phyloP scores from a whole-genome alignment of 1,139 yeast genomes.

The Blastobotrys aristatus region DNA sequence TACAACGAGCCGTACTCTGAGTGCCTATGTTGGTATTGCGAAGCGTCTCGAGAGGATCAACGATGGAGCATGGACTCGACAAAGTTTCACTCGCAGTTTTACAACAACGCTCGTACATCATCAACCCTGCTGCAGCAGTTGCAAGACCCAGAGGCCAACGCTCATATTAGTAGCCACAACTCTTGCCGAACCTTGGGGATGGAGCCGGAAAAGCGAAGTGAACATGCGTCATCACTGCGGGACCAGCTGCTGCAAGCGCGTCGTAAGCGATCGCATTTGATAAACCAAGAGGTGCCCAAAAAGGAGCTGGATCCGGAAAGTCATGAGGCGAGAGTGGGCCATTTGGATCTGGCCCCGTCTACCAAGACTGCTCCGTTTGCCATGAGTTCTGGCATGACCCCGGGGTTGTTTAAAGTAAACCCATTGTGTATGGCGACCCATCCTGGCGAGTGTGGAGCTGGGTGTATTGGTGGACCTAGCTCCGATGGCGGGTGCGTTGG shows the following conservation, averaged over 20 bases:
- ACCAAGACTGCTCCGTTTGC: slow-evolving; percentile 3
- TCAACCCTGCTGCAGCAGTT: slow-evolving; percentile 2
- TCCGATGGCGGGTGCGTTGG: slow-evolving; percentile 2
- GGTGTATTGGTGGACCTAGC: slow-evolving; percentile 1
- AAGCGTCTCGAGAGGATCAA: slow-evolving; percentile 20
- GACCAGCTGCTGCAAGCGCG: not conserved
- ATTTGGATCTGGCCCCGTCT: slow-evolving; percentile 6
- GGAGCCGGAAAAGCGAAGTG: not conserved
- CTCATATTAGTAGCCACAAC: slow-evolving; percentile 2
- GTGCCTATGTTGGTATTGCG: slow-evolving; percentile 35
- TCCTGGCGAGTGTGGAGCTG: slow-evolving; percentile 7
- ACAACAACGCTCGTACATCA: not conserved
- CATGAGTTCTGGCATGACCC: slow-evolving; percentile 6
- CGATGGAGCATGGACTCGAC: not conserved
- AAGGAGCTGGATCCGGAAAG: not conserved
- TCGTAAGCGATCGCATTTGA: not conserved
- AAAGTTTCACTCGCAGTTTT: not conserved
- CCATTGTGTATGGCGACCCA: slow-evolving; percentile 10
- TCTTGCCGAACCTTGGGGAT: slow-evolving; percentile 2
- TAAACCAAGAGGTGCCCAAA: not conserved
- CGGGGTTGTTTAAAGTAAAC: slow-evolving; percentile 1
- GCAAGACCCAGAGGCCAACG: not conserved
- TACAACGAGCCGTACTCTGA: slow-evolving; percentile 31
- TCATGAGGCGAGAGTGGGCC: slow-evolving; percentile 1
- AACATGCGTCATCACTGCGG: not conserved